These are phyloP conservation scores for Triticum timopheevii DNA, from an alignment of 176 grass and related monocot genomes.

Conservation along the genomic window DNA sequence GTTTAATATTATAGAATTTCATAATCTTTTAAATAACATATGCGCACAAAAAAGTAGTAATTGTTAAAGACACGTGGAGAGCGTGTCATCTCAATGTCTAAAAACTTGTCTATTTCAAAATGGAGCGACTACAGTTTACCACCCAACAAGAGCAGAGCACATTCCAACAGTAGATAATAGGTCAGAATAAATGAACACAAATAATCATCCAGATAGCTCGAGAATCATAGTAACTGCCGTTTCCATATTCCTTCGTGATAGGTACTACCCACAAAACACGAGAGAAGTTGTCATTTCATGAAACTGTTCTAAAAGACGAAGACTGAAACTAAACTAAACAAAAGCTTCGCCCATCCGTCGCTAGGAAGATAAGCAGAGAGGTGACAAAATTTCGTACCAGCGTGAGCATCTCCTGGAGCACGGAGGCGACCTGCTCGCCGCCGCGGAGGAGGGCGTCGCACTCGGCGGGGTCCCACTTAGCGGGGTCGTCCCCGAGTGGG, in stretches of 20 bases:
- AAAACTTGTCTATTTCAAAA: not conserved
- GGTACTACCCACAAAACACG: not conserved
- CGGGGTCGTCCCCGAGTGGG: constrained; percentile 32
- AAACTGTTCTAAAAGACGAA: too few relatives aligned
- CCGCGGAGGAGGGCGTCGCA: constrained; percentile 81
- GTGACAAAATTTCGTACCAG: constrained; percentile 47
- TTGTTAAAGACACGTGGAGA: not conserved
- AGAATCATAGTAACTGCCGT: not conserved
- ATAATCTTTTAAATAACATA: not conserved
- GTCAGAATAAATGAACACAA: not conserved
- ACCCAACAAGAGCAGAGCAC: not conserved
- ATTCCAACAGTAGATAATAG: not conserved
- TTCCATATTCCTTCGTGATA: not conserved
- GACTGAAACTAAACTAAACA: not conserved
- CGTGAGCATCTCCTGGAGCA: constrained; percentile 89
- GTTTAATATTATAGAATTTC: not conserved
- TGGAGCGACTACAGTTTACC: not conserved
- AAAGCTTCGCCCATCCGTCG: too few relatives aligned
- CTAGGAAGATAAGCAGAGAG: not conserved
- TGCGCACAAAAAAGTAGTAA: not conserved
- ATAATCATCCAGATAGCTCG: not conserved
- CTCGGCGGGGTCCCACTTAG: constrained; percentile 57
- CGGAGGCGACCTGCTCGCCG: constrained; percentile 90
- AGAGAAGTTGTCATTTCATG: too few relatives aligned
- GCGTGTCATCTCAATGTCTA: not conserved